Evolutionary conservation across 257 asterid species (phyloP), one percentile per base, ranked within the genome.

Genomic region (Marsdenia floribunda): DNA sequence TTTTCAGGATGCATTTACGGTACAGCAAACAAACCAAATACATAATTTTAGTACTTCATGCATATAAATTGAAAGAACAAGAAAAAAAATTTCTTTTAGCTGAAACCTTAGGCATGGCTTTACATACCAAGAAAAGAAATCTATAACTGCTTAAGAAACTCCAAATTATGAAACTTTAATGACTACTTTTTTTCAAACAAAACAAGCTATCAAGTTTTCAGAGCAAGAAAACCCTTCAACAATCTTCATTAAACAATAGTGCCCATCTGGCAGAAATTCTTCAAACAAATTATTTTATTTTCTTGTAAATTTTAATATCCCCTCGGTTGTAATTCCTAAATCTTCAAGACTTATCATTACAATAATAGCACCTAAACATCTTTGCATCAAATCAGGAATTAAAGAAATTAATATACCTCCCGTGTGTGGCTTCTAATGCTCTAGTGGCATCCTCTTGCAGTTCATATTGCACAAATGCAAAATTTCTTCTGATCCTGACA

Each of bases 401-500:
- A 33, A 61, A 68, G 73, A 55, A 77, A 26, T 26, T 38, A 73
- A 72, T 82, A 74, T 81, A 91, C 98, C 97, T 87, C 88, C 80
- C 84, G 79, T 93, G 83, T 24, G 91, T 85, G 2, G 88, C 87
- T 83, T 91, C 96, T 74, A 93, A 75, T 55, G 98, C 98, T 68
- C 87, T 87, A 74, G 85, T 88, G 71, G 98, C 98, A 79, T 93
- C 98, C 80, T 93, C 97, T 82, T 77, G 90, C 73, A 78, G 69
- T 81, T 91, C 97, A 70, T 68, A 93, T 74, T 90, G 96, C 86
- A 93, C 89, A 83, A 93, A 93, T 21, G 96, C 93, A 38, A 93
- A 93, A 76, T 91, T 91, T 85, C 90, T 93, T 81, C 97, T 82
- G 80, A 91, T 91, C 80, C 98, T 85, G 76, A 91, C 94, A 86